These are phyloP conservation scores for Discostella stelligeroides DNA, from an alignment of 108 stramenopile genomes.

Conservation along the genomic window DNA sequence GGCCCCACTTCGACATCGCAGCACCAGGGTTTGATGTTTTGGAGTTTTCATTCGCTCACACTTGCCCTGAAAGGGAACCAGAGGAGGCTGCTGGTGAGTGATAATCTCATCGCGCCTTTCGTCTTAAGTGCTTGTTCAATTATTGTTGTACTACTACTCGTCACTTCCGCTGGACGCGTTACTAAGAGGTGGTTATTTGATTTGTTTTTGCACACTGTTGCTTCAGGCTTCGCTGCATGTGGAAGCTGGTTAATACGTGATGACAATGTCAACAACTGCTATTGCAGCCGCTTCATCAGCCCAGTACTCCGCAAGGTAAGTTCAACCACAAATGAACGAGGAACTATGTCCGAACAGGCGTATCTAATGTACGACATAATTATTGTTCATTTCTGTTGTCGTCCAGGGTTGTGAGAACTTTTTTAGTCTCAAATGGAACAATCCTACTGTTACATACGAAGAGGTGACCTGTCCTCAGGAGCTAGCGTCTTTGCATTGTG, in stretches of 20 bases:
- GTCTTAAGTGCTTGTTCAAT: too few relatives aligned
- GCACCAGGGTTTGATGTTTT: constrained; percentile 55
- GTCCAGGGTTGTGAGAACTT: constrained; percentile 33
- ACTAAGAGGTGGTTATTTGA: background rate
- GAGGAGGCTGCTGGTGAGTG: constrained; percentile 25
- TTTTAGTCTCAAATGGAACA: constrained; percentile 47
- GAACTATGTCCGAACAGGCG: background rate
- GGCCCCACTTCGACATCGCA: constrained; percentile 55
- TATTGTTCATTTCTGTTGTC: background rate
- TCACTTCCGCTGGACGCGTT: too few relatives aligned
- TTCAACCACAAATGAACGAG: background rate
- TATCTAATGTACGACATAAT: background rate
- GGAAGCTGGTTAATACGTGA: background rate
- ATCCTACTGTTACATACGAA: constrained; percentile 46
- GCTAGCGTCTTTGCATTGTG: constrained; percentile 33
- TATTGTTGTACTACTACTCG: too few relatives aligned
- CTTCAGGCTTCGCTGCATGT: constrained; percentile 5
- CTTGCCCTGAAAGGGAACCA: constrained; percentile 21
- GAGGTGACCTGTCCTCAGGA: constrained; percentile 56
- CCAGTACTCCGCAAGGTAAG: constrained; percentile 2
- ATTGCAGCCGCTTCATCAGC: background rate
- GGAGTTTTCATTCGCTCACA: constrained; percentile 18
- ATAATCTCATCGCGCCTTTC: background rate
- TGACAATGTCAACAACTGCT: constrained; percentile 1
- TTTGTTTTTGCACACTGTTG: background rate